Percentiles rank a stretch among this genome's conserved stretches.
These are phyloP conservation scores for Penicillium polonicum DNA, from an alignment of 2,329 filamentous ascomycete genomes.

Conservation along the genomic window DNA sequence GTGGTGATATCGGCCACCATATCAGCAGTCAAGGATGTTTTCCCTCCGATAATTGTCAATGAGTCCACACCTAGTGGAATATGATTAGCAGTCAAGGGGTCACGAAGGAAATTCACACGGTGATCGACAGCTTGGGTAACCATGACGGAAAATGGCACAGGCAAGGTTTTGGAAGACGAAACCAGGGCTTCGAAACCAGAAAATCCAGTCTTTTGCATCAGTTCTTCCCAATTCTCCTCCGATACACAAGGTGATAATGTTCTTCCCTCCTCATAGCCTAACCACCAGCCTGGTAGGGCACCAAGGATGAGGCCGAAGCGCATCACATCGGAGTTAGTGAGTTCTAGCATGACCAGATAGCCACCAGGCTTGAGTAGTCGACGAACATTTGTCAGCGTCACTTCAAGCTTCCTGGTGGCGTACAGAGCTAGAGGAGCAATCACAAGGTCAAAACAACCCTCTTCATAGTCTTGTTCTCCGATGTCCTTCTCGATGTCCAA, in stretches of 20 bases:
- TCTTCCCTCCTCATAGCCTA: conserved; percentile 27
- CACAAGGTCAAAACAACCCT: conserved; percentile 38
- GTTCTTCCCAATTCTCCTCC: conserved; percentile 32
- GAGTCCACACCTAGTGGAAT: conserved; percentile 7
- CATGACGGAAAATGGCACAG: conserved; percentile 28
- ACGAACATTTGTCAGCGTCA: conserved; percentile 32
- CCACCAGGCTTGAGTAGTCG: conserved; percentile 48
- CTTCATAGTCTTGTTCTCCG: conserved; percentile 35
- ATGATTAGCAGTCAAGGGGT: conserved; percentile 22
- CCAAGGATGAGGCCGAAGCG: conserved; percentile 31
- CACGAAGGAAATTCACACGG: conserved; percentile 25
- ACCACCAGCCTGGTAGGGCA: conserved; percentile 40
- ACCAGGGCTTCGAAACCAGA: conserved; percentile 28
- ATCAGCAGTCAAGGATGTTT: conserved; percentile 4
- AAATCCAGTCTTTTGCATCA: conserved; percentile 35
- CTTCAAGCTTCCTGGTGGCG: conserved; percentile 31
- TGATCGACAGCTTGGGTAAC: conserved; percentile 37
- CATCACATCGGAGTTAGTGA: conserved; percentile 27
- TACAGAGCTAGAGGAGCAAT: conserved; percentile 36
- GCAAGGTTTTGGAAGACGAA: neutral
- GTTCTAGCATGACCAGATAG: conserved; percentile 47
- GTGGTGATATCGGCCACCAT: conserved; percentile 11
- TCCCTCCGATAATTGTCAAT: conserved; percentile 21
- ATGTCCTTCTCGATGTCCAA: conserved; percentile 38
- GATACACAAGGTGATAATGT: conserved; percentile 27